Evolutionary conservation across 495 filamentous ascomycete genomes (phyloP), one percentile per base, ranked within the genome.

Genomic region (Hapsidospora chrysogenum): DNA sequence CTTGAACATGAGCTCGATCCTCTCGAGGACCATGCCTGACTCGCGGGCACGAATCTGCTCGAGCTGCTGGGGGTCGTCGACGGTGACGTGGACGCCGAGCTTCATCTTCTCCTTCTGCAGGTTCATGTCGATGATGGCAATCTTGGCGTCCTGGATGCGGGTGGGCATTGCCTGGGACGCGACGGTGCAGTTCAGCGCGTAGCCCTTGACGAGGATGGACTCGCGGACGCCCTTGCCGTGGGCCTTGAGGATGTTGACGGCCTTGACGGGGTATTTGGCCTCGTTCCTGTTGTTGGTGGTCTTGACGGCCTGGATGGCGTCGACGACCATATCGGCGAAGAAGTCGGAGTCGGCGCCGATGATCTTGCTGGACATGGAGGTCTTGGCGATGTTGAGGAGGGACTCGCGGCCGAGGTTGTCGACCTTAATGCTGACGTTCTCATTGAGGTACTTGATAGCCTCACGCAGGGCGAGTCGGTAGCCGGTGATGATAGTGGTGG

Each of bases 61-160:
- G 20, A 99, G 70, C 58, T 96, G 92, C 43, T 85, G 75, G 19
- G 89, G 89, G 53, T 99, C 89, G 37, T 96, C 89, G 36, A 99
- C 80, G 15, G 89, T 95, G 52, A 99, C 93, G 48, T 99, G 85
- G 33, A 99, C 92, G 41, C 89, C 89, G 11, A 99, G 64, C 68
- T 96, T 95, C 89, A 99, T 96, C 41, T 89, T 70, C 61, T 93
- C 85, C 60, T 96, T 99, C 53, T 95, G 87, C 43, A 99, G 57
- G 58, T 99, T 99, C 64, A 99, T 96, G 52, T 99, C 89, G 31
- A 99, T 63, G 51, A 83, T 81, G 29, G 89, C 89, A 54, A 99
- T 96, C 63, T 92, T 95, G 43, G 92, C 89, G 58, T 95, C 85
- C 32, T 71, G 73, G 47, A 96, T 66, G 42, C 85, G 75, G 17